Base-by-base conservation (phyloP, 1,284 basidiomycete species). In the Melampsora abietis-canadensis region DNA sequence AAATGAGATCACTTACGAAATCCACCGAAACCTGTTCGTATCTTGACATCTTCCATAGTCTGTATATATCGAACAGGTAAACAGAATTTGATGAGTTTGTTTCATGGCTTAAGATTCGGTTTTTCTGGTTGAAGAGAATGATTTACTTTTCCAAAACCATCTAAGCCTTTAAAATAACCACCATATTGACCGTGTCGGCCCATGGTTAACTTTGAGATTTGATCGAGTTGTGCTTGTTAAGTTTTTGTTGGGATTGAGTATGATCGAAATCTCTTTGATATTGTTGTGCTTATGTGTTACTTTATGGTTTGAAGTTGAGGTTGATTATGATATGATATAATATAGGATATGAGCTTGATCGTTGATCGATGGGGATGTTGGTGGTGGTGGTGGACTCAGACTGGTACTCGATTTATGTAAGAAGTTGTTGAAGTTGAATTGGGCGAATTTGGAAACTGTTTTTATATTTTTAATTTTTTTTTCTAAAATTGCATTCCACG, bases 11-110 rank as follows among this genome's bases (percentile, higher is more conserved):
- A 85, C 90, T 83, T 80, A 94, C 92, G 85, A 79, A 95, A 85
- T 79, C 92, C 93, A 78, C 93, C 93, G 51, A 92, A 94, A 77
- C 91, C 87, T 54, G 94, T 97, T 85, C 93, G 93, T 84, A 97
- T 91, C 85, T 96, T 96, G 77, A 97, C 94, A 86, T 97, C 94
- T 81, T 97, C 94, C 83, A 92, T 92, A 47, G 94, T 97, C 94
- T 95, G 73, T 47, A 47, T 5, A 51, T 51, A 34, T 37, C 59
- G 63, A 44, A 67, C 63, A 70, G 2, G 77, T 47, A 54, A 66
- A 72, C 64, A 66, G 14, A 75, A 47, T 70, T 27, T 17, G 5
- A 4, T 21, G 1, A 15, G 12, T 31, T 47, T 15, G 19, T 15
- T 2, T 64, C 7, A 6, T 30, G 34, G 27, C 27, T 27, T 27